phyloP scores from a whole-genome alignment of 2,329 filamentous ascomycete genomes.

The Colletotrichum melonis region DNA sequence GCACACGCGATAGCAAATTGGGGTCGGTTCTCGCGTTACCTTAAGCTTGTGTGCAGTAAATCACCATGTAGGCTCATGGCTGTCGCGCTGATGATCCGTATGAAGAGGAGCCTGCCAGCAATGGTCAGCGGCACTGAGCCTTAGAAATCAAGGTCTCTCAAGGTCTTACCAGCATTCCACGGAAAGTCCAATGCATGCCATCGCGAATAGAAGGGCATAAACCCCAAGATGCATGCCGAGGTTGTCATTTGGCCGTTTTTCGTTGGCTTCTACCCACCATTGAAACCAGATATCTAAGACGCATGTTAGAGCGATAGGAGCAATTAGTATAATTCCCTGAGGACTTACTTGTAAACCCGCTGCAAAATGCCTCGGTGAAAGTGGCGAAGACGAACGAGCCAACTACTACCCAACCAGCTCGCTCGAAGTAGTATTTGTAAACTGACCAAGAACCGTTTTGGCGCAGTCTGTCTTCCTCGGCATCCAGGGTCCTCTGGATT shows the following conservation, averaged over 20 bases:
- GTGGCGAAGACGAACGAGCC: not conserved
- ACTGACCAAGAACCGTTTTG: constrained; percentile 9
- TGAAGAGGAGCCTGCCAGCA: constrained; percentile 15
- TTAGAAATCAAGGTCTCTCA: too few species aligned
- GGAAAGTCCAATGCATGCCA: not conserved
- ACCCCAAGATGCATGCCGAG: constrained; percentile 19
- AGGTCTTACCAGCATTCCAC: constrained; percentile 9
- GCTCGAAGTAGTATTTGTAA: constrained; percentile 20
- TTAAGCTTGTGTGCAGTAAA: constrained; percentile 1
- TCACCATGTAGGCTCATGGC: constrained; percentile 8
- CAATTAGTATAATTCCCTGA: too few species aligned
- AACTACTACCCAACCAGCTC: not conserved
- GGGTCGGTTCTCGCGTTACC: not conserved
- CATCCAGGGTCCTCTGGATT: not conserved
- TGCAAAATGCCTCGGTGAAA: not conserved
- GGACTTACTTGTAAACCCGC: not conserved
- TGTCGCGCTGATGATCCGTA: constrained; percentile 9
- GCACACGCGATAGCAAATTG: not conserved
- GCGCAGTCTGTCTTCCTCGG: not conserved
- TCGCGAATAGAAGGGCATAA: not conserved
- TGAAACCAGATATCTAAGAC: constrained; percentile 10
- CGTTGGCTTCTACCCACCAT: constrained; percentile 26
- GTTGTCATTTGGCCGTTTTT: not conserved
- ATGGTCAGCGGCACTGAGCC: not conserved
- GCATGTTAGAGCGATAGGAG: not conserved